phyloP scores from a whole-genome alignment of 768 basidiomycete species.

The Sutorius australiensis region DNA sequence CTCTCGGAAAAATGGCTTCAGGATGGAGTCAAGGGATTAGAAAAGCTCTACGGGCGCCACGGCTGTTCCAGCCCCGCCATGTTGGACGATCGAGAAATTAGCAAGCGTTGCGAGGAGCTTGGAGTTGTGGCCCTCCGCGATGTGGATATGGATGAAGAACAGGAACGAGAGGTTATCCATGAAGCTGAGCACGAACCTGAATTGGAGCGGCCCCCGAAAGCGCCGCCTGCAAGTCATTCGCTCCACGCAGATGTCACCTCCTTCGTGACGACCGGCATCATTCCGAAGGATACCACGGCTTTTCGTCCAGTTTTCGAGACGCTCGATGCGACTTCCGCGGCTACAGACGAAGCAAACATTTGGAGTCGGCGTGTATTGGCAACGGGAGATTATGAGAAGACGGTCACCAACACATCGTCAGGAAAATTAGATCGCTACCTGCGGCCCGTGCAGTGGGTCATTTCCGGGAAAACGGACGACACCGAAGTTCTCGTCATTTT shows the following conservation, averaged over 20 bases:
- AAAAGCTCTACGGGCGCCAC: conserved; percentile 24
- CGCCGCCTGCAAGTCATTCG: conserved; percentile 19
- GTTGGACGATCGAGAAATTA: conserved; percentile 4
- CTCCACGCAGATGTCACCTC: conserved; percentile 17
- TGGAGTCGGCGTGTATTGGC: conserved; percentile 19
- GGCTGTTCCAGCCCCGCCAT: background rate
- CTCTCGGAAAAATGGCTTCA: conserved; percentile 35
- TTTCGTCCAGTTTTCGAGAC: conserved; percentile 21
- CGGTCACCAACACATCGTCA: conserved; percentile 1
- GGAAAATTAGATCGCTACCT: conserved; percentile 14
- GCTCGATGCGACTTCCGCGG: conserved; percentile 6
- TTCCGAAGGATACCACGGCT: conserved; percentile 12
- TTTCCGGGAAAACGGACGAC: conserved; percentile 7
- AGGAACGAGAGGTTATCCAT: conserved; percentile 46
- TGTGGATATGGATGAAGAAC: conserved; percentile 41
- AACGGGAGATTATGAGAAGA: conserved; percentile 16
- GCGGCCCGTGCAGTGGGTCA: conserved; percentile 31
- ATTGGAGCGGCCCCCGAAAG: conserved; percentile 34
- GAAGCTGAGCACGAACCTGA: conserved; percentile 44
- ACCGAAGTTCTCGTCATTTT: conserved; percentile 7
- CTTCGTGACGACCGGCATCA: conserved; percentile 30
- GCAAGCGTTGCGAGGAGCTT: conserved; percentile 11
- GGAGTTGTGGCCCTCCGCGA: conserved; percentile 15
- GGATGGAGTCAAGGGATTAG: conserved; percentile 32
- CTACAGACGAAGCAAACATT: conserved; percentile 15